Base-by-base conservation (phyloP, 2,329 filamentous ascomycete genomes). In the Botrytis hyacinthi region DNA sequence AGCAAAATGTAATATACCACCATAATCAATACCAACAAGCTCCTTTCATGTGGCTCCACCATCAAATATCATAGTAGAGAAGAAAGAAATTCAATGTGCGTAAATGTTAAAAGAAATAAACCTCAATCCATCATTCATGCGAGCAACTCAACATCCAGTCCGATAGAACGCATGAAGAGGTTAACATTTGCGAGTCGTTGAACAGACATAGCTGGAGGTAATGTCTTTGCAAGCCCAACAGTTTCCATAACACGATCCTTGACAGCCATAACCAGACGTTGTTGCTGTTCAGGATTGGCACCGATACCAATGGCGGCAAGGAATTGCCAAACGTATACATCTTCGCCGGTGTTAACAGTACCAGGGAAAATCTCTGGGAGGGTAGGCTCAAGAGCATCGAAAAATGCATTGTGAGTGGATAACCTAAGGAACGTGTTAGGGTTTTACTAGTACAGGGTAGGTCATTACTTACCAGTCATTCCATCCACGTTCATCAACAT, bases 201-300 rank as follows among this genome's bases (percentile, higher is more conserved):
- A 74, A 90, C 90, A 20, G 93, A 91, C 90, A 98, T 93, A 73
- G 96, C 92, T 26, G 91, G 87, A 29, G 96, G 95, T 48, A 99
- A 86, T 1, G 93, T 95, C 87, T 97, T 98, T 79, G 93, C 92
- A 70, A 97, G 89, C 44, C 88, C 86, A 18, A 99, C 94, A 0
- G 96, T 98, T 81, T 97, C 95, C 89, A 98, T 97, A 74, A 99
- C 96, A 71, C 95, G 92, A 80, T 99, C 96, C 88, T 98, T 99
- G 78, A 99, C 96, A 59, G 94, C 95, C 79, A 98, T 89, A 16
- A 99, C 96, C 73, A 99, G 87, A 73, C 95, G 89, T 82, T 97
- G 95, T 83, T 99, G 96, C 83, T 99, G 96, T 78, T 98, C 94
- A 22, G 95, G 94, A 80, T 90, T 95, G 48, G 96, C 95, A 70